Evolutionary conservation across 2,329 filamentous ascomycete genomes (phyloP), one percentile per base, ranked within the genome.

Genomic region (Endoconidiophora laricicola): DNA sequence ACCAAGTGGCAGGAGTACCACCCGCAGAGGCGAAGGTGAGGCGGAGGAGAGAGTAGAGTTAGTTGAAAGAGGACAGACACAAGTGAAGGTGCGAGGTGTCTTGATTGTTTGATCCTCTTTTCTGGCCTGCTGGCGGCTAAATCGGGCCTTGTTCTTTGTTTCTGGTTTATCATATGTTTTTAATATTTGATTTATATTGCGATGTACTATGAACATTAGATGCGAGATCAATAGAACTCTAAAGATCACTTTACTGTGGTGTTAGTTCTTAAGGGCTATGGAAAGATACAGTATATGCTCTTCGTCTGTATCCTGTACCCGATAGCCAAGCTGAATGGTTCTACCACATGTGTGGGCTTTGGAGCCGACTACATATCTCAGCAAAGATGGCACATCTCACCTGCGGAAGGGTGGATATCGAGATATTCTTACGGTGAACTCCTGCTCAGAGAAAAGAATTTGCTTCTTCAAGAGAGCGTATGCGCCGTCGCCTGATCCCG

Each of bases 291-390:
- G 68, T 68, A 26, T 81, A 81, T 56, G 74, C 76, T 22, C 67
- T 71, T 42, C 69, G 73, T 33, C 65, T 81, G 12, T 81, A 79
- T 54, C 77, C 76, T 2, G 56, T 69, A 2, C 66, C 67, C n/a
- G 66, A 72, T 38, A 60, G 66, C 3, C 58, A 64, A 16, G 62
- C 68, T 16, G 63, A 76, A 48, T 78, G 69, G 53, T 69, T 81
- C 33, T 74, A 79, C 56, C 73, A 80, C 54, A 61, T 81, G 0
- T 81, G 77, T 57, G 72, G 76, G 18, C 64, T 81, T 56, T 81
- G 78, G 78, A 77, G 81, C 59, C 71, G 78, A 16, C 61, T 81
- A 1, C 76, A 81, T 57, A 76, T 81, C 23, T 74, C 78, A 10
- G 70, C 74, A 7, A 81, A 81, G 60, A 61, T 81, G 12, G 71